Evolutionary conservation across 768 basidiomycete genomes (phyloP), one percentile per base, ranked within the genome.

Genomic region (Tylopilus sp.): DNA sequence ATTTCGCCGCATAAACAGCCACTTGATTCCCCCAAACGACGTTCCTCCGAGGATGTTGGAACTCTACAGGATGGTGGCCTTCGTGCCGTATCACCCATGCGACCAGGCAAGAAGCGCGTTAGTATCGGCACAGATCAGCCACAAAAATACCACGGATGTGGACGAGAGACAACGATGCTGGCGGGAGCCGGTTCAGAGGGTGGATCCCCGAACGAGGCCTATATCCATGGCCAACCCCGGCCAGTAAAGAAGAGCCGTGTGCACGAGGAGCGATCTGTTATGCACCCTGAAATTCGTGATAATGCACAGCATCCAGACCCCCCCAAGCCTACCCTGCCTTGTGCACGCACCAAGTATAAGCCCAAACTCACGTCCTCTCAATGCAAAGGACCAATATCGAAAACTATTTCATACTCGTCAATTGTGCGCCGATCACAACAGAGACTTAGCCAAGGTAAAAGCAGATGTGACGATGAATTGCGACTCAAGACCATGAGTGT

Each of bases 101-200:
- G 77, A 56, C 65, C 61, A 25, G 69, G 77, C 22, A 74, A 63
- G 59, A 85, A 85, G 68, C 81, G 84, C 57, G 68, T 72, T 54
- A 74, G 64, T 30, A 66, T 70, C 33, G 65, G 63, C 31, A 60
- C 30, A 52, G 59, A 64, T 53, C 52, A 34, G 41, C 49, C 58
- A 19, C 45, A 57, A 53, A 63, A 62, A 58, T 49, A 49, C 14
- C 61, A 30, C 38, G 61, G 52, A 21, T 63, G 59, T 45, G 73
- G 75, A 54, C 72, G 64, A 59, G 68, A 67, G 31, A 74, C 71
- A 58, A 60, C 37, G 3, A 45, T 45, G 50, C 45, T 46, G 45
- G 55, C 50, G 48, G 41, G 53, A 46, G 19, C 40, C 26, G 52
- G 57, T 25, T 29, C 26, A 21, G 45, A 51, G 28, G 46, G 57